Evolutionary conservation across 495 filamentous ascomycete species (phyloP), one percentile per base, ranked within the genome.

Genomic region (Penicillium flavigenum): DNA sequence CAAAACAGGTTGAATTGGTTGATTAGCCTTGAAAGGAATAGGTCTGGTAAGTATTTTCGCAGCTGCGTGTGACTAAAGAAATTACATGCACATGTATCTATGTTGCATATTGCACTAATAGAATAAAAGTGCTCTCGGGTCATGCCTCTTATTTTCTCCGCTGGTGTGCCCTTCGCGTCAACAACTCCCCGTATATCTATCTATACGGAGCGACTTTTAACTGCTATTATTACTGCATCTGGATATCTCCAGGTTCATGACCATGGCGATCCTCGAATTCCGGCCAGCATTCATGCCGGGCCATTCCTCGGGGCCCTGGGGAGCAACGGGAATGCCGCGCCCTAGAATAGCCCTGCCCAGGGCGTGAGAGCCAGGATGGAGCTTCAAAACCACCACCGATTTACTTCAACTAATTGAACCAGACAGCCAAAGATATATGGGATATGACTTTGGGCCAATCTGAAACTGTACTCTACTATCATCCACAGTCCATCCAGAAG

Each of bases 251-350:
- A 50, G 20, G 47, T 39, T 39, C 4, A 27, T 16, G 27, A 22
- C 5, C 31, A 60, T 66, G 60, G 42, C 20, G 58, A 61, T 61
- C 60, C 41, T 34, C 24, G 51, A 47, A 66, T 61, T 58, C 64
- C 58, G 32, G 17, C 43, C 36, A 63, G 56, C 64, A 69, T 69
- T 69, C 66, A 65, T 54, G 49, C 3, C 29, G 32, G 27, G 45
- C 47, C 64, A 69, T 69, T 69, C 66, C 46, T 69, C 36, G 57
- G 60, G 57, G 43, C 43, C 59, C 51, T 19, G 58, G 59, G 51
- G 54, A 58, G 47, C 53, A 43, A 55, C 47, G 52, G 59, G 57
- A 64, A 67, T 64, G 64, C 51, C 43, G 49, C 49, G 29, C 60
- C 64, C 56, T 65, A 54, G 39, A 50, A 47, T 38, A 51, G 54